Evolutionary conservation across 345 rosid genomes (phyloP), one percentile per base, ranked within the genome.

Genomic region (Geranium rotundifolium): DNA sequence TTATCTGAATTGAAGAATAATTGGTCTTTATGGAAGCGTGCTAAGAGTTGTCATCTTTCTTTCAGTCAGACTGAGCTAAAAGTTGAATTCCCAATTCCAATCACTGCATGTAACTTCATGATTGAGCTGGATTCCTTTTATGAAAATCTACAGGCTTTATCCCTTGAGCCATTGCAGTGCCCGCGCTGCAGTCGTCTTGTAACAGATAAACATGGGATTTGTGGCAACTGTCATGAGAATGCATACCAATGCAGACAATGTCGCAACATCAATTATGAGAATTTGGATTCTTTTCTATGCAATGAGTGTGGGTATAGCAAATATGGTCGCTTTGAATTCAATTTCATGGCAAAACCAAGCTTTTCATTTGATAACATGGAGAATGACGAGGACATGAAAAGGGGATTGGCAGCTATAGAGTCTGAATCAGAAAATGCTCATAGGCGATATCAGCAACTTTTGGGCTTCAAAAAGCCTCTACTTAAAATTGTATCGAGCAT

Each of bases 161-260:
- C 97, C 57, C 91, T 90, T 71, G 99, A 93, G 65, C 97, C 97
- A 73, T 72, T 93, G 78, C 99, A 90, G 60, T 93, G 99, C 77
- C 99, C 99, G 20, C 97, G 99, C 54, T 93, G 99, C 78, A 90
- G 92, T 77, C 84, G 97, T 59, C 85, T 97, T 61, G 97, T 93
- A 60, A 88, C 88, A 63, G 97, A 93, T 79, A 93, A 79, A 85
- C 97, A 93, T 78, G 99, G 99, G 64, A 88, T 88, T 74, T 93
- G 99, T 71, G 5, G 92, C 79, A 93, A 88, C 71, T 93, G 99
- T 79, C 99, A 93, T 70, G 99, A 93, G 80, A 93, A 93, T 83
- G 97, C 99, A 58, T 93, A 93, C 75, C 99, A 93, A 73, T 93
- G 99, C 86, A 82, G 99, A 82, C 97, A 93, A 75, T 93, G 99